Evolutionary conservation across 164 flowering plant genomes (phyloP), one percentile per base, ranked within the genome.

Genomic region (Magnolia officinalis): DNA sequence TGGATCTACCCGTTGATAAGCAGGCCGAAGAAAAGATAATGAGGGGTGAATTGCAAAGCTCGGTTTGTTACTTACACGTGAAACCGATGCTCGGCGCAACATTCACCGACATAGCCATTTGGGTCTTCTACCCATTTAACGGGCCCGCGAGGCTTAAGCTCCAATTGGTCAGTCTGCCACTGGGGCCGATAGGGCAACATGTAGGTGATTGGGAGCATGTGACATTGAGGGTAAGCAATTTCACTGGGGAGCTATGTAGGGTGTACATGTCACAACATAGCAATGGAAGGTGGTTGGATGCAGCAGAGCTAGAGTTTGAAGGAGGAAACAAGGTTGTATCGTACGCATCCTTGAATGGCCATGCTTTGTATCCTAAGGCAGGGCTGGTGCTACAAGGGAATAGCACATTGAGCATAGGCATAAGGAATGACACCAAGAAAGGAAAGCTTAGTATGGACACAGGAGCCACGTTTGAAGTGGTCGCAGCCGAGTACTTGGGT

Each of bases 91-190:
- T 89, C 0, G 98, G 97, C 0, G 91, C 83, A 6, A 90, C 96
- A 0, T 86, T 82, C 80, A 92, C 96, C 0, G 98, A 93, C 69
- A 70, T 95, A 20, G 91, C 86, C 0, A 74, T 88, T n/a, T 95
- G 98, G 98, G 59, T 91, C 0, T 92, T 92, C 69, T 93, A 85
- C 81, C 97, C 98, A 2, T 93, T 89, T 70, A 92, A 95, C 50
- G 98, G 90, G 24, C 80, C 90, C 0, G 89, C 77, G 4, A 79
- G 71, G 73, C 85, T 83, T 1, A 86, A 86, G 79, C 73, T 89
- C 6, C 78, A 73, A 20, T 23, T 80, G 23, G 58, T 87, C 29
- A 77, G 74, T 49, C 26, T 87, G 8, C 29, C 82, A 5, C 76
- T 87, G 16, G 88, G 88, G 29, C 84, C 71, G 79, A 84, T 84